Evolutionary conservation across 208 protist genomes (phyloP).

Genomic region (Zelonia costaricensis): DNA sequence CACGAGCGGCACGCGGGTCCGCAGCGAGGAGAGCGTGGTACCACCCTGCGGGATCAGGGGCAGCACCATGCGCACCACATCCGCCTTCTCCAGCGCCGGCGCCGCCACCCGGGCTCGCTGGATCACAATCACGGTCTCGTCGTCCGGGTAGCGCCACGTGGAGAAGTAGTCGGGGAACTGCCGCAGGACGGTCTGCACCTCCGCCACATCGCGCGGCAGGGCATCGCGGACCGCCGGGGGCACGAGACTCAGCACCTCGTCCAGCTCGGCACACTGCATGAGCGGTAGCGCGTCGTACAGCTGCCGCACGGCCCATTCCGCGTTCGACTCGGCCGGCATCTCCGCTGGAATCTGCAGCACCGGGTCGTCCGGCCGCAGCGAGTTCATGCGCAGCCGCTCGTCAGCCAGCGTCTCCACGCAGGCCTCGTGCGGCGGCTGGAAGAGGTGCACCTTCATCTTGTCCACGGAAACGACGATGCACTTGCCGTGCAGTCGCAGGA

Average conservation of each 20-base stretch:
- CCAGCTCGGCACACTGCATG: constrained; percentile 75
- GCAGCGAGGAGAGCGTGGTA: constrained; percentile 43
- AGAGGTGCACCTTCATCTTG: constrained; percentile 72
- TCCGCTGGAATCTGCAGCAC: constrained; percentile 58
- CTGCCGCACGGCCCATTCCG: constrained; percentile 77
- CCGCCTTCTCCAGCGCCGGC: constrained; percentile 43
- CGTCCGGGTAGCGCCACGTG: constrained; percentile 77
- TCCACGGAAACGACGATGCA: constrained; percentile 70
- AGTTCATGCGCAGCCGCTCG: constrained; percentile 52
- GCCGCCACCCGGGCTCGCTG: constrained; percentile 75
- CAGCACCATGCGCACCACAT: constrained; percentile 62
- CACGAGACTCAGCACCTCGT: constrained; percentile 77
- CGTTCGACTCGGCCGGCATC: constrained; percentile 57
- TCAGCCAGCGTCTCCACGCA: constrained; percentile 83
- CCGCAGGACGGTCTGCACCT: constrained; percentile 43
- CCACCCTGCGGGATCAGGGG: constrained; percentile 74
- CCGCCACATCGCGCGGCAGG: constrained; percentile 45
- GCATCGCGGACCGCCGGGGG: constrained; percentile 62
- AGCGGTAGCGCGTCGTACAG: constrained; percentile 88
- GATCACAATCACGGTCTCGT: constrained; percentile 61
- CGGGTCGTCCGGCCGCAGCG: constrained; percentile 64
- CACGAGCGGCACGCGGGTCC: constrained; percentile 65
- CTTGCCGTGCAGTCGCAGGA: constrained; percentile 81
- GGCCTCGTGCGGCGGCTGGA: constrained; percentile 67
- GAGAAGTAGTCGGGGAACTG: constrained; percentile 74